Base-by-base conservation (phyloP, 1,284 basidiomycete genomes). In the Anthracocystis panici-leucophaei region DNA sequence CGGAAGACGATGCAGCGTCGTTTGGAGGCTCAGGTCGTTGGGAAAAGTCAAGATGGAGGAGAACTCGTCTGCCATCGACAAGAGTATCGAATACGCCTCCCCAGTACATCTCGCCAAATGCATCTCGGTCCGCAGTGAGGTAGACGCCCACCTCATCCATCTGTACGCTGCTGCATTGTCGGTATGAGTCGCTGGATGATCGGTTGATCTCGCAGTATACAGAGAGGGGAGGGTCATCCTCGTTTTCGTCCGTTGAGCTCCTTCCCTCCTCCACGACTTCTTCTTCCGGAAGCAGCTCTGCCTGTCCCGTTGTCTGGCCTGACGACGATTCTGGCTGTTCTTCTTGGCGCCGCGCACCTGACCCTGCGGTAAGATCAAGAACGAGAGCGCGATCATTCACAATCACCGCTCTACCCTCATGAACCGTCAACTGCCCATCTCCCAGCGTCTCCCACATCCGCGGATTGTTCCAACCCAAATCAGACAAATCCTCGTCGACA, bases 371-470 rank as follows among this genome's bases (percentile, higher is more conserved):
- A 9, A 74, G 48, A 38, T 64, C 62, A 29, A 66, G 52, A 23
- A 71, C 50, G 12, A 58, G 20, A 1, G 61, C 50, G 20, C 48
- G 23, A 16, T 67, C 57, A 35, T 68, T 72, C 49, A 79, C 54
- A 41, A 72, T 53, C 31, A 79, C 48, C 0, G 75, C 71, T 23
- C 44, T 77, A 38, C 75, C 71, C 38, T 75, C 74, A 48, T 73
- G 66, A 14, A 80, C 70, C 2, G 75, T 70, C 42, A 79, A 51
- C 66, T 75, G 70, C 14, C 65, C 65, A 20, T 61, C 57, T 16
- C 61, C 53, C 0, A 64, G 55, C 4, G 40, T 31, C 29, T 72
- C 67, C 75, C 69, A 70, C 25, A 77, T 52, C 5, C 49, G 58
- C n/a, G 57, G 55, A 42, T 41, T 59, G 57, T 71, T 66, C 67